Evolutionary conservation across 306 rosid species (phyloP).

Genomic region (Luffa aegyptiaca): DNA sequence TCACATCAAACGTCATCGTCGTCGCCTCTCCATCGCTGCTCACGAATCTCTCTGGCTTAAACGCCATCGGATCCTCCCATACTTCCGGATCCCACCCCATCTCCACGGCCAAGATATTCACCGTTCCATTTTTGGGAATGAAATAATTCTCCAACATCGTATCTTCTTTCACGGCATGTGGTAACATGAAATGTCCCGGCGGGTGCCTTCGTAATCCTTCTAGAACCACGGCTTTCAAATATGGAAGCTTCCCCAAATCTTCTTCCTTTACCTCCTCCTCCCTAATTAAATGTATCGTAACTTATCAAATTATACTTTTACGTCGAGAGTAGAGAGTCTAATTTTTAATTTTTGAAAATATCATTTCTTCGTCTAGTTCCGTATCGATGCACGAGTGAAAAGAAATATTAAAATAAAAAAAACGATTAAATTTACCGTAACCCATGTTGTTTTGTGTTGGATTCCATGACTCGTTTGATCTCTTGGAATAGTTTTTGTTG

Average conservation of each 20-base stretch:
- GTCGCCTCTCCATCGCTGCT: background rate
- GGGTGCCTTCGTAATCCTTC: slow-evolving; percentile 12
- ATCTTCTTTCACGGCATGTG: slow-evolving; percentile 13
- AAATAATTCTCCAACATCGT: background rate
- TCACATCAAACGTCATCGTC: background rate
- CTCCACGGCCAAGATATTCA: background rate
- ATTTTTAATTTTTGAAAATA: too few species aligned
- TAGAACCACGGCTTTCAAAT: slow-evolving; percentile 11
- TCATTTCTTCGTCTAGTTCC: too few species aligned
- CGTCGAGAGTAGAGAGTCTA: too few species aligned
- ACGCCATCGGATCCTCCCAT: slow-evolving; percentile 11
- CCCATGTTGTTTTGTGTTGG: background rate
- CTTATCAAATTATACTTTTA: too few species aligned
- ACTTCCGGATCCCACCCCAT: slow-evolving; percentile 6
- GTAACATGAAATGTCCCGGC: slow-evolving; percentile 3
- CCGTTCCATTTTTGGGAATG: background rate
- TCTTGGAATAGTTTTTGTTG: background rate
- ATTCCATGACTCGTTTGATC: background rate
- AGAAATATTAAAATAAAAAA: too few species aligned
- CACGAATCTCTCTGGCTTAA: slow-evolving; percentile 10
- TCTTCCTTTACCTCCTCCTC: slow-evolving; percentile 8
- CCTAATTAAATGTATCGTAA: too few species aligned
- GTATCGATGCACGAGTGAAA: too few species aligned
- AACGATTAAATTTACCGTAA: background rate
- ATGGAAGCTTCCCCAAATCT: slow-evolving; percentile 1